These are phyloP conservation scores for Hygrophorus russula DNA, from an alignment of 768 basidiomycete species.

Conservation along the genomic window DNA sequence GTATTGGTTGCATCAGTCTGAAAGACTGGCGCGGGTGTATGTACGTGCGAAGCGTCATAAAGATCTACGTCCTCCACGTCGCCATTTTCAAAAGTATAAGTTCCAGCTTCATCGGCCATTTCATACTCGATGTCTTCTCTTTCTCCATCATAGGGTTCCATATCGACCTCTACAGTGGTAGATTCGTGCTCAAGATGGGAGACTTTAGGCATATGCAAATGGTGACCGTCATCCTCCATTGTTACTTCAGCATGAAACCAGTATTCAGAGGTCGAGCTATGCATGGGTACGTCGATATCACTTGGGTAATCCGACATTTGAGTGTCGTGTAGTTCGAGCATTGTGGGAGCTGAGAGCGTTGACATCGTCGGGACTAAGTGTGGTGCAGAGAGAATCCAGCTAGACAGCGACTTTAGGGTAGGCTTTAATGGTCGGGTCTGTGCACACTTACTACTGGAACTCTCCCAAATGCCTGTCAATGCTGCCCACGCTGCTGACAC, in stretches of 20 bases:
- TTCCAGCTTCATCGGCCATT: slow-evolving; percentile 35
- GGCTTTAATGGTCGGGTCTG: slow-evolving; percentile 1
- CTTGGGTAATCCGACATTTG: slow-evolving; percentile 52
- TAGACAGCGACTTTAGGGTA: slow-evolving; percentile 2
- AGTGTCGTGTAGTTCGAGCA: slow-evolving; percentile 47
- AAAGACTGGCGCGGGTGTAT: slow-evolving; percentile 6
- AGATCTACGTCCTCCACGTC: slow-evolving; percentile 39
- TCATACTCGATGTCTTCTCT: slow-evolving; percentile 41
- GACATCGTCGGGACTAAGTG: slow-evolving; percentile 19
- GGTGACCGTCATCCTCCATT: slow-evolving; percentile 48
- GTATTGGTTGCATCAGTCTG: slow-evolving; percentile 1
- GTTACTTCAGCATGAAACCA: slow-evolving; percentile 41
- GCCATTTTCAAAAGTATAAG: slow-evolving; percentile 14
- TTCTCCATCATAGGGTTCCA: slow-evolving; percentile 42
- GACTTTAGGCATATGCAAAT: slow-evolving; percentile 8
- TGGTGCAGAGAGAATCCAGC: neutral
- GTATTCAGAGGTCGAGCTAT: slow-evolving; percentile 32
- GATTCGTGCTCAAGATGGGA: slow-evolving; percentile 18
- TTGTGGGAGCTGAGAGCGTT: slow-evolving; percentile 18
- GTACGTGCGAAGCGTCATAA: slow-evolving; percentile 19
- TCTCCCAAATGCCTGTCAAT: neutral
- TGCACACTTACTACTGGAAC: neutral
- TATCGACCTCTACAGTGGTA: slow-evolving; percentile 50
- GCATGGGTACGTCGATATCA: slow-evolving; percentile 54
- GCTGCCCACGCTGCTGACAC: slow-evolving; percentile 40